Conservation (phyloP, 2,329 filamentous ascomycete genomes). For the Chlorencoelia australis region DNA sequence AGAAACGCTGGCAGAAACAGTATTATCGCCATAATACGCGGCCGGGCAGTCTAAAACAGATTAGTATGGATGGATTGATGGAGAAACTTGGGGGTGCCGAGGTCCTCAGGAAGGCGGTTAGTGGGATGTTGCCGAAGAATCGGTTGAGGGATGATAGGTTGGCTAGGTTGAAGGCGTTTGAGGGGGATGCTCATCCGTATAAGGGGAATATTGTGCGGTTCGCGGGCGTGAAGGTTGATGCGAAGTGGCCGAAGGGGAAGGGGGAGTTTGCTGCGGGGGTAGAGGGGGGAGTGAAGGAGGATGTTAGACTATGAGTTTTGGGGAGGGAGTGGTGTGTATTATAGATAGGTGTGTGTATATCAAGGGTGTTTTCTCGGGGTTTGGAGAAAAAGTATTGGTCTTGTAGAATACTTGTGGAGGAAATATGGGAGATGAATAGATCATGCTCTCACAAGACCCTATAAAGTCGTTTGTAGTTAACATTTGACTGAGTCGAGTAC, state of each 20-base stretch:
- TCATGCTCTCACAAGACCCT: too few species aligned
- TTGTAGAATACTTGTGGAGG: too few species aligned
- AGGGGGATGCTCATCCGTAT: conserved; percentile 86
- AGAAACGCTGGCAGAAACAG: conserved; percentile 86
- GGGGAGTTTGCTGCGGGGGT: conserved; percentile 1
- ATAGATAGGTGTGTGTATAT: too few species aligned
- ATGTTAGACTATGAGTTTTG: too few species aligned
- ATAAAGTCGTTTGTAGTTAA: too few species aligned
- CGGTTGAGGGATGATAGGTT: conserved; percentile 77
- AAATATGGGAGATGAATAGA: too few species aligned
- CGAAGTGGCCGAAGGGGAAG: conserved; percentile 16
- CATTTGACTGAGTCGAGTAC: too few species aligned
- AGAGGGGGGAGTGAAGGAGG: too few species aligned
- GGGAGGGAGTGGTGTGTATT: too few species aligned
- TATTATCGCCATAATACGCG: conserved; percentile 94
- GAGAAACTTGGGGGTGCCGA: conserved; percentile 89
- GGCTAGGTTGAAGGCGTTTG: conserved; percentile 87
- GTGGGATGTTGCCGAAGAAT: conserved; percentile 98
- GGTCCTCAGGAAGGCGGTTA: conserved; percentile 82
- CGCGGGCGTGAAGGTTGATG: conserved; percentile 38
- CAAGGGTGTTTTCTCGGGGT: too few species aligned
- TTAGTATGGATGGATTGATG: conserved; percentile 94
- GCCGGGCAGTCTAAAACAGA: conserved; percentile 73
- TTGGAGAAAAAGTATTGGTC: too few species aligned
- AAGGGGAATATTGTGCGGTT: conserved; percentile 76